These are phyloP conservation scores for Vigna reflexopilosa DNA, from an alignment of 306 rosid genomes.

Conservation along the genomic window DNA sequence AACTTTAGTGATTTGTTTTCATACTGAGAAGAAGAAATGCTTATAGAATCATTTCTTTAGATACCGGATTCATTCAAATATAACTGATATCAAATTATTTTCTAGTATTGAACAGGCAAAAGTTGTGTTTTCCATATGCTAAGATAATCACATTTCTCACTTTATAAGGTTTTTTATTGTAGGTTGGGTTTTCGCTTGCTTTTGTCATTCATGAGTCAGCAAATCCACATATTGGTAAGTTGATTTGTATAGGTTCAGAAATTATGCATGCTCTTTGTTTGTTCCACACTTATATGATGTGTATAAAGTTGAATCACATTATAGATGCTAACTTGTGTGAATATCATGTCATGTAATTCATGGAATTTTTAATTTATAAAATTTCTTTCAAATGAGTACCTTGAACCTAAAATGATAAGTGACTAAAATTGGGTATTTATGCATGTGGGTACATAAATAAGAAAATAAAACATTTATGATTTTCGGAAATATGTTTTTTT, in stretches of 20 bases:
- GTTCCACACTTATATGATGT: neutral
- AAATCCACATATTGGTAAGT: conserved; percentile 95
- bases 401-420: conserved; percentile 14
- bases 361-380: conserved; percentile 4
- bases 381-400: neutral
- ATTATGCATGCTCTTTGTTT: conserved; percentile 12
- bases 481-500: conserved; percentile 2
- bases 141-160: conserved; percentile 35
- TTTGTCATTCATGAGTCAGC: conserved; percentile 98
- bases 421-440: conserved; percentile 2
- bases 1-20: conserved; percentile 28
- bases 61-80: conserved; percentile 31
- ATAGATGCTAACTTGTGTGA: neutral
- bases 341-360: conserved; percentile 1
- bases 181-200: conserved; percentile 95
- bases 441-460: neutral
- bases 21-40: conserved; percentile 16
- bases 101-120: conserved; percentile 6
- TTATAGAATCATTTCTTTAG: conserved; percentile 22
- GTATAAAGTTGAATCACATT: conserved; percentile 26
- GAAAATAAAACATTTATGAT: neutral
- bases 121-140: conserved; percentile 31
- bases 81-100: conserved; percentile 25
- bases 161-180: conserved; percentile 43
- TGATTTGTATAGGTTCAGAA: conserved; percentile 28